Base-by-base conservation (phyloP, 2,329 filamentous ascomycete genomes). In the Periglandula ipomoeae region DNA sequence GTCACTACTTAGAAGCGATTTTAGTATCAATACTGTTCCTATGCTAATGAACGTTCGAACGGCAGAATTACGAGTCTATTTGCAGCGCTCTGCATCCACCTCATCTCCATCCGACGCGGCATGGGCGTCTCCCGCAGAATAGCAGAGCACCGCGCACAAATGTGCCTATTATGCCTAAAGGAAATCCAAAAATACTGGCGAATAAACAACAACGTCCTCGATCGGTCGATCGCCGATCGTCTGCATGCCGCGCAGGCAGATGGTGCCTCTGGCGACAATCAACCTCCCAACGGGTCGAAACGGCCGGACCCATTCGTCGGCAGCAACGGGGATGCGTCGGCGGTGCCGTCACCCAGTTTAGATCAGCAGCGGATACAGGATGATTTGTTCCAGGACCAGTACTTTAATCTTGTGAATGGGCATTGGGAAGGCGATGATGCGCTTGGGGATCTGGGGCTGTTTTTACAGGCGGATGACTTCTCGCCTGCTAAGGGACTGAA, bases 161-260 rank as follows among this genome's bases (percentile, higher is more conserved):
- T 66, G 52, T 68, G 65, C 34, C 62, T 68, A 2, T 53, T 68
- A 3, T 64, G 64, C 4, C 57, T 69, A 1, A 61, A 67, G 37
- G 66, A 67, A 51, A 59, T 68, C 0, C 64, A 67, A 23, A 66
- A 66, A n/a, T 68, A 67, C 53, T 68, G 65, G 65, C 56, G 62
- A 17, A 66, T 68, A 50, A 69, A 69, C 56, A 68, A 65, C 52
- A 65, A 65, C 30, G 56, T 67, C 1, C 58, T 69, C 5, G 65
- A 69, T 22, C 52, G 62, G 11, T 65, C 66, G 3, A 67, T 67
- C 26, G 64, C 63, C 6, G 61, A 61, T n/a, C 56, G 63, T 17
- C 56, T 68, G 5, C 56, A 64, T 32, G 61, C 57, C 1, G 54
- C 53, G 22, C 52, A 54, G 13, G 24, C 48, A 2, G 42, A 55